Evolutionary conservation across 2,329 filamentous ascomycete genomes (phyloP).

Genomic region (Paraphoma sp.): DNA sequence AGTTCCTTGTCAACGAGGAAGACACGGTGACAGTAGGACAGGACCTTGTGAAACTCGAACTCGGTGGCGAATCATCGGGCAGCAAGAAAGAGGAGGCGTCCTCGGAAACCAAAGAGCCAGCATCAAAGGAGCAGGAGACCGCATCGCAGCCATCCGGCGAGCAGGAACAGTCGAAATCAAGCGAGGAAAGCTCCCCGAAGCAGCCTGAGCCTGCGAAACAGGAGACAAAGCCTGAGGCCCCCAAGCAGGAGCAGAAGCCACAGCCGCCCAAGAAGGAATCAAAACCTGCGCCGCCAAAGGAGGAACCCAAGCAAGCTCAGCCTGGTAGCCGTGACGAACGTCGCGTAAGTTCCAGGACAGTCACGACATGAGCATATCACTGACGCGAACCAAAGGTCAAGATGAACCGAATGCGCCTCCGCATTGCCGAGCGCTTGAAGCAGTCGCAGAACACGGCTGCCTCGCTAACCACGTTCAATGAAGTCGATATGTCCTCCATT

Average conservation of each 20-base stretch:
- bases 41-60: slow-evolving; percentile 84
- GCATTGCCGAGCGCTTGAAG: slow-evolving; percentile 97
- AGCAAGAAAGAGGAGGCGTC: slow-evolving; percentile 64
- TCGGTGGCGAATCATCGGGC: slow-evolving; percentile 61
- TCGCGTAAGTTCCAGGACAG: slow-evolving; percentile 65
- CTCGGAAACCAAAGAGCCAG: slow-evolving; percentile 67
- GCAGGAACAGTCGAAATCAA: slow-evolving; percentile 53
- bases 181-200: slow-evolving; percentile 44
- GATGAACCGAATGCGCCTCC: slow-evolving; percentile 99
- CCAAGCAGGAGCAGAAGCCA: slow-evolving; percentile 48
- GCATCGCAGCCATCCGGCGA: slow-evolving; percentile 61
- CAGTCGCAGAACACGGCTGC: slow-evolving; percentile 99
- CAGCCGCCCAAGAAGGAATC: slow-evolving; percentile 41
- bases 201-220: slow-evolving; percentile 47
- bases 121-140: slow-evolving; percentile 63
- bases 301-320: slow-evolving; percentile 45
- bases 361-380: slow-evolving; percentile 1
- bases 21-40: slow-evolving; percentile 96
- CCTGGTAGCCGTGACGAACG: slow-evolving; percentile 84
- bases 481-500: slow-evolving; percentile 97
- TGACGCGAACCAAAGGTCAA: slow-evolving; percentile 72
- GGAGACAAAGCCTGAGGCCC: slow-evolving; percentile 50
- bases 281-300: slow-evolving; percentile 24
- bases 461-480: slow-evolving; percentile 97
- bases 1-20: slow-evolving; percentile 89